Evolutionary conservation across 495 filamentous ascomycete species (phyloP).

Genomic region (Lichenothelia convexa): DNA sequence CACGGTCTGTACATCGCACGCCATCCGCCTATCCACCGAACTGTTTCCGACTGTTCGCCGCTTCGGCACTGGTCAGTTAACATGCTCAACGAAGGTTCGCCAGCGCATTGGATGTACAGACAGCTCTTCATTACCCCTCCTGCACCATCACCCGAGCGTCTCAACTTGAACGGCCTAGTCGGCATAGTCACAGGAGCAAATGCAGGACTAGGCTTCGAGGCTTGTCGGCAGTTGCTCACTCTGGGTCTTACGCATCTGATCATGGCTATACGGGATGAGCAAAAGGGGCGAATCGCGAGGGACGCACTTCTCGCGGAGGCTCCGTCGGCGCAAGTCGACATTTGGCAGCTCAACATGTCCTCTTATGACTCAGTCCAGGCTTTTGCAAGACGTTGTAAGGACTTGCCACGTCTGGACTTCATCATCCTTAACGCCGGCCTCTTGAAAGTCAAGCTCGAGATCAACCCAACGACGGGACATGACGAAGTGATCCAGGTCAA

Average conservation of each 20-base stretch:
- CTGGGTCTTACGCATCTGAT: conserved; percentile 31
- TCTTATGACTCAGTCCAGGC: conserved; percentile 3
- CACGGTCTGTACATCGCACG: too few species aligned
- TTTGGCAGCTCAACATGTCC: conserved; percentile 14
- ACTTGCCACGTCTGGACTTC: conserved; percentile 26
- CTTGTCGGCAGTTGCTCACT: conserved; percentile 28
- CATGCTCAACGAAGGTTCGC: too few species aligned
- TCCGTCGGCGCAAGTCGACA: conserved; percentile 21
- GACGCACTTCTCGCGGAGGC: conserved; percentile 10
- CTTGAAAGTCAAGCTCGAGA: conserved; percentile 15
- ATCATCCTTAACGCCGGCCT: conserved; percentile 36
- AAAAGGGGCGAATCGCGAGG: conserved; percentile 20
- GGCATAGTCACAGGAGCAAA: conserved; percentile 36
- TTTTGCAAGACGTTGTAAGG: conserved; percentile 6
- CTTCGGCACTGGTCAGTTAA: too few species aligned
- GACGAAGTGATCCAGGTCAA: conserved; percentile 23
- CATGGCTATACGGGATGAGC: conserved; percentile 32
- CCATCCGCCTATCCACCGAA: too few species aligned
- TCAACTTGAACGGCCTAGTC: conserved; percentile 14
- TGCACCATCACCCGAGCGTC: not conserved
- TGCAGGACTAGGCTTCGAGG: conserved; percentile 34
- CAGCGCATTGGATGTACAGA: not conserved
- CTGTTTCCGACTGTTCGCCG: too few species aligned
- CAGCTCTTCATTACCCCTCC: not conserved
- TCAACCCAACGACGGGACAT: conserved; percentile 25